phyloP scores from a whole-genome alignment of 2,329 filamentous ascomycete species.

The Pseudopyrenochaeta lycopersici region DNA sequence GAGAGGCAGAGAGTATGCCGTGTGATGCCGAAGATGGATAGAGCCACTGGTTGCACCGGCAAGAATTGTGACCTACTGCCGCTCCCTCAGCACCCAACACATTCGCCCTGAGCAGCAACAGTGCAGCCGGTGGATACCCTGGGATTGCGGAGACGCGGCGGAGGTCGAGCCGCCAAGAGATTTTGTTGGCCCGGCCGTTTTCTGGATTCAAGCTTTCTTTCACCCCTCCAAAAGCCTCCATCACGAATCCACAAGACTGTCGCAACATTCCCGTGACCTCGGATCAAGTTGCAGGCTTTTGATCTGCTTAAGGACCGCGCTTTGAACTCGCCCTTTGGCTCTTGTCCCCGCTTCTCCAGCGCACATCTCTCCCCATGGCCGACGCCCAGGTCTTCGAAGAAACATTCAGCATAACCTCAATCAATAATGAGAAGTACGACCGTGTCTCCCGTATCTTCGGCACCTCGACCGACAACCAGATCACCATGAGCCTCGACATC shows the following conservation, averaged over 20 bases:
- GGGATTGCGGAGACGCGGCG: slow-evolving; percentile 16
- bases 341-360: background rate
- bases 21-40: background rate
- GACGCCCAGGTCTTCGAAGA: slow-evolving; percentile 96
- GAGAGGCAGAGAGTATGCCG: background rate
- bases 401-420: slow-evolving; percentile 80
- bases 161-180: slow-evolving; percentile 16
- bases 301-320: too few species aligned
- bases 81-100: background rate
- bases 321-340: background rate
- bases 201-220: slow-evolving; percentile 24
- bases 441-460: slow-evolving; percentile 87
- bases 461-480: slow-evolving; percentile 78
- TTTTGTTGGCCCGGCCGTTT: slow-evolving; percentile 10
- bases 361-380: slow-evolving; percentile 62
- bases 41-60: background rate
- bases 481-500: slow-evolving; percentile 86
- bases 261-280: background rate
- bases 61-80: background rate
- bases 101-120: too few species aligned
- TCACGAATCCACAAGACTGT: background rate
- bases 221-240: slow-evolving; percentile 10
- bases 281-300: background rate
- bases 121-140: too few species aligned
- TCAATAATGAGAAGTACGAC: slow-evolving; percentile 92